Evolutionary conservation across 2,329 filamentous ascomycete genomes (phyloP).

Genomic region (Nakataea oryzae): DNA sequence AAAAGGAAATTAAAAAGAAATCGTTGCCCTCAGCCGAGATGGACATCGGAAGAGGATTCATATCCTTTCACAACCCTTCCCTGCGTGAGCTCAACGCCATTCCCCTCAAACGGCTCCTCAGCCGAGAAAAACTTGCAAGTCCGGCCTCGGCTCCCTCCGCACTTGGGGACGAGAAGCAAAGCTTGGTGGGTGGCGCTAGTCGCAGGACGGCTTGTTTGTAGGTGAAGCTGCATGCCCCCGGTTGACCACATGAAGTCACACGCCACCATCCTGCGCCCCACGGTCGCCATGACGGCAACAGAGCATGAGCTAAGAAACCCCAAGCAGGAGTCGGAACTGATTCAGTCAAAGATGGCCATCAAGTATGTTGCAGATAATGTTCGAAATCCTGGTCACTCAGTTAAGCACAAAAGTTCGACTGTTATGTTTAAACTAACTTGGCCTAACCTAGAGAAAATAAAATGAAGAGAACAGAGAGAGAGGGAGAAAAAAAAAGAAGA

Average conservation of each 20-base stretch:
- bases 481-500: not conserved
- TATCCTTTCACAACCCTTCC: constrained; percentile 2
- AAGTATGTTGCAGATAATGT: not conserved
- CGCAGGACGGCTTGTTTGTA: not conserved
- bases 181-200: not conserved
- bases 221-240: too few relatives aligned
- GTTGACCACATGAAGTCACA: too few relatives aligned
- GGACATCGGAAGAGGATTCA: constrained; percentile 26
- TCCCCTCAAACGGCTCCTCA: constrained; percentile 5
- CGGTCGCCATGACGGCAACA: not conserved
- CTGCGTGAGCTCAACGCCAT: constrained; percentile 1
- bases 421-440: too few relatives aligned
- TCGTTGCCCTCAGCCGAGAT: constrained; percentile 50
- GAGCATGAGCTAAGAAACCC: not conserved
- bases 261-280: not conserved
- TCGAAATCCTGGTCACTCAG: not conserved
- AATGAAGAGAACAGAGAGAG: too few relatives aligned
- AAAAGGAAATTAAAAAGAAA: not conserved
- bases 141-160: constrained; percentile 1
- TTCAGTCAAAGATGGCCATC: not conserved
- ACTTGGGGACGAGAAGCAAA: not conserved
- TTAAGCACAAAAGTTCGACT: not conserved
- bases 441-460: too few relatives aligned
- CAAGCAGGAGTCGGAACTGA: not conserved
- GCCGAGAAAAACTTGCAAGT: constrained; percentile 5